Evolutionary conservation across 1,284 basidiomycete genomes (phyloP).

Genomic region (Apiotrichum domesticum): DNA sequence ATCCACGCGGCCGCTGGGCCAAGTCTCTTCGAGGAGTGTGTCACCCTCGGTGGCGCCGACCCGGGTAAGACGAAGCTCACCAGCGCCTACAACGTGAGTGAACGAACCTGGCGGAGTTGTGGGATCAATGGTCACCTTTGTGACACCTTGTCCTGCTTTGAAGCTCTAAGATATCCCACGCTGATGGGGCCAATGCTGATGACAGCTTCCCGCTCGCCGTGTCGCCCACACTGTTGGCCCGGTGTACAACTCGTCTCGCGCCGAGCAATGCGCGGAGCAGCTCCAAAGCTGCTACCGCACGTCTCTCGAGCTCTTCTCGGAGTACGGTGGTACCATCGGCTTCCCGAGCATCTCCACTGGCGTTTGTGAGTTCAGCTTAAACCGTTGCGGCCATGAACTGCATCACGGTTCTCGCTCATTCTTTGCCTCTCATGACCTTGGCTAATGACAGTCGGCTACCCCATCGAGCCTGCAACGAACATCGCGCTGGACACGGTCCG

Average conservation of each 20-base stretch:
- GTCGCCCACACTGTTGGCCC: slow-evolving; percentile 92
- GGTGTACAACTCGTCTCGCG: slow-evolving; percentile 54
- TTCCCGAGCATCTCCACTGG: slow-evolving; percentile 33
- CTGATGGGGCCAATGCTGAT: not conserved
- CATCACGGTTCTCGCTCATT: too few relatives aligned
- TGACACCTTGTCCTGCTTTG: too few relatives aligned
- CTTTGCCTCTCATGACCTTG: not conserved
- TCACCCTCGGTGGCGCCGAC: slow-evolving; percentile 63
- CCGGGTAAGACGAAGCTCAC: slow-evolving; percentile 61
- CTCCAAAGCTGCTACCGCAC: slow-evolving; percentile 68
- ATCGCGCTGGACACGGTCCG: slow-evolving; percentile 39
- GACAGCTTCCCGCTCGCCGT: slow-evolving; percentile 54
- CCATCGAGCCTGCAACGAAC: slow-evolving; percentile 40
- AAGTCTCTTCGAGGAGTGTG: slow-evolving; percentile 63
- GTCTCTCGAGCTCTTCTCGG: slow-evolving; percentile 59
- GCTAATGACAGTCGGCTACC: slow-evolving; percentile 39
- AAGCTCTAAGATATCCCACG: not conserved
- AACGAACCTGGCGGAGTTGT: not conserved
- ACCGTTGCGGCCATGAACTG: too few relatives aligned
- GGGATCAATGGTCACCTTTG: too few relatives aligned
- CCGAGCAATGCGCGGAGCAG: slow-evolving; percentile 52
- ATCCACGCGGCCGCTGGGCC: slow-evolving; percentile 73
- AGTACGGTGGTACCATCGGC: slow-evolving; percentile 63
- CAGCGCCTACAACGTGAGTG: slow-evolving; percentile 40
- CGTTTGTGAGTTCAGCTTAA: slow-evolving; percentile 35